These are phyloP conservation scores for Trichosporon asahii DNA, from an alignment of 1,284 basidiomycete genomes.

Conservation along the genomic window DNA sequence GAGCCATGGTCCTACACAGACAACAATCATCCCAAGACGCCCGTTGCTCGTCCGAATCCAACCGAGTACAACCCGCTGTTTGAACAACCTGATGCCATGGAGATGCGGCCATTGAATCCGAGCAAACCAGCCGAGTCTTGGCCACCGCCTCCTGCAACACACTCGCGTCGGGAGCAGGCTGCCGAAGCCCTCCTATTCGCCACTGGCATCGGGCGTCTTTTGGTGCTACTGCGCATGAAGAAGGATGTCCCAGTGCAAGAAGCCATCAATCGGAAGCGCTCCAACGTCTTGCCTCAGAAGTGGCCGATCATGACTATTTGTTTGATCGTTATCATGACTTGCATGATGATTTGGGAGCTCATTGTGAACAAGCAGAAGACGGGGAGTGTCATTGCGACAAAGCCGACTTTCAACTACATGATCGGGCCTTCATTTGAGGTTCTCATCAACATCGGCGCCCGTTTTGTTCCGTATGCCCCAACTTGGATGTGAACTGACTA, in stretches of 20 bases:
- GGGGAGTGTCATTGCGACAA: conserved; percentile 72
- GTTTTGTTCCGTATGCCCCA: conserved; percentile 65
- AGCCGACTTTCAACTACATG: conserved; percentile 86
- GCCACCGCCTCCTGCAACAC: neutral
- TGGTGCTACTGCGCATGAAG: conserved; percentile 35
- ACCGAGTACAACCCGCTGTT: neutral
- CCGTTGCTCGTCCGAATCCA: neutral
- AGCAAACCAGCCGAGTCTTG: neutral
- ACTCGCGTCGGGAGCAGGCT: neutral
- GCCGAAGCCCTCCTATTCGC: conserved; percentile 32
- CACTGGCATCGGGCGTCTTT: conserved; percentile 36
- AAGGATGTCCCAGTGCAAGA: conserved; percentile 64
- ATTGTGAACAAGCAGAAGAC: conserved; percentile 68
- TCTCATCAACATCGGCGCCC: conserved; percentile 79
- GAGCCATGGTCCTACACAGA: neutral
- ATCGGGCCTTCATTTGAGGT: conserved; percentile 80
- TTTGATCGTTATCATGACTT: conserved; percentile 61
- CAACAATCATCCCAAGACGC: neutral
- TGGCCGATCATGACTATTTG: conserved; percentile 62
- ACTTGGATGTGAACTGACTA: conserved; percentile 10
- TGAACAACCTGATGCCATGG: neutral
- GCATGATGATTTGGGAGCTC: conserved; percentile 69
- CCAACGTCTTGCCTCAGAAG: conserved; percentile 75
- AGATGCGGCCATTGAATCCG: neutral
- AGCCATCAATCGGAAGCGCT: conserved; percentile 76